Percentiles rank a stretch among this genome's conserved stretches.
Conservation (phyloP, 495 filamentous ascomycete species). For the Niebla homalea region DNA sequence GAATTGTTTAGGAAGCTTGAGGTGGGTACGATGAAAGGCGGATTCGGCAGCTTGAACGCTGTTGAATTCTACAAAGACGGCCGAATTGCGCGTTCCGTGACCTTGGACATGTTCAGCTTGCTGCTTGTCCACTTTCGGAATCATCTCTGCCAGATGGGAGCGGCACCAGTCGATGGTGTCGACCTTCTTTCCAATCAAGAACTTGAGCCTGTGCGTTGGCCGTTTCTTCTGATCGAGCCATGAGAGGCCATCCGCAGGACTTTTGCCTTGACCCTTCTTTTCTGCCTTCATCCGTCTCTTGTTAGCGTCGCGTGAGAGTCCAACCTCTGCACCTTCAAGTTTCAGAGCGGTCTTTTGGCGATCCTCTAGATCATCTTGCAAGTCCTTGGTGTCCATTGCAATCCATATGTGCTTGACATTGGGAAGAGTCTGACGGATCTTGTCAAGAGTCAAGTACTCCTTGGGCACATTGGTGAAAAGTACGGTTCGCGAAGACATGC, state of each 20-base stretch:
- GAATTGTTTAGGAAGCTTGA: constrained; percentile 83
- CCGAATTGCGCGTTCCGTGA: constrained; percentile 44
- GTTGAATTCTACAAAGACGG: constrained; percentile 71
- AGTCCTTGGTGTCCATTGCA: constrained; percentile 57
- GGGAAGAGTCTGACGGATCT: constrained; percentile 68
- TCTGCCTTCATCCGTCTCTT: constrained; percentile 53
- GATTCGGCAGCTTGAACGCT: constrained; percentile 67
- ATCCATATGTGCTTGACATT: constrained; percentile 77
- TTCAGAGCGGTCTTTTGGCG: constrained; percentile 70
- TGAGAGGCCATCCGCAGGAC: constrained; percentile 29
- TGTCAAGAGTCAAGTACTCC: constrained; percentile 57
- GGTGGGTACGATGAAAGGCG: constrained; percentile 65
- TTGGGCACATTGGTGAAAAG: constrained; percentile 75
- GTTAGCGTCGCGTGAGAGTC: constrained; percentile 72
- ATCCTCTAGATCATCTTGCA: constrained; percentile 72
- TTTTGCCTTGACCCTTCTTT: constrained; percentile 53
- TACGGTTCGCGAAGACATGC: constrained; percentile 85
- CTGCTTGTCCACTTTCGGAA: constrained; percentile 60
- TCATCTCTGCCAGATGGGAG: constrained; percentile 61
- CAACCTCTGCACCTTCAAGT: constrained; percentile 77
- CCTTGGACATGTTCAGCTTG: constrained; percentile 61
- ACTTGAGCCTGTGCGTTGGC: constrained; percentile 68
- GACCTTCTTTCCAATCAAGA: constrained; percentile 71
- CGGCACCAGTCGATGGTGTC: constrained; percentile 78
- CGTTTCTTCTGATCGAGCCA: constrained; percentile 69